Evolutionary conservation across 192 early-diverging fungal species (phyloP).

Genomic region (Coemansia sp.): DNA sequence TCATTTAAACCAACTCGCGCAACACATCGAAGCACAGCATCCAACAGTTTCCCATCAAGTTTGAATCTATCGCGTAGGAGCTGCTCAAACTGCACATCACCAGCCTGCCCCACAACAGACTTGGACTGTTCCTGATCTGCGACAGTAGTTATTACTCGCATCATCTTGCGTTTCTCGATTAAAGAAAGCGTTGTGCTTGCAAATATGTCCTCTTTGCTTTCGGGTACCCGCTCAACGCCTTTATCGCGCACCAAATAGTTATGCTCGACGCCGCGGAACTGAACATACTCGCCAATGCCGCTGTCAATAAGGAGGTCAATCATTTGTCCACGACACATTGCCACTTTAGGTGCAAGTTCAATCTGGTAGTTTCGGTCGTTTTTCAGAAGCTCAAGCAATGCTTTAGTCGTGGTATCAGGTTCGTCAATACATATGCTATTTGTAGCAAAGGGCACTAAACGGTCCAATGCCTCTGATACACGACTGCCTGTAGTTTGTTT

Average conservation of each 20-base stretch:
- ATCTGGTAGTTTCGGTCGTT: constrained; percentile 31
- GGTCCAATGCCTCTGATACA: neutral
- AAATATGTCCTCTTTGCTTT: constrained; percentile 92
- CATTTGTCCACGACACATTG: constrained; percentile 65
- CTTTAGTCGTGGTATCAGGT: neutral
- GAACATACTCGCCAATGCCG: constrained; percentile 81
- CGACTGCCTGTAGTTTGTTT: neutral
- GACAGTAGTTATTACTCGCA: constrained; percentile 79
- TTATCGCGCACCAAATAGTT: constrained; percentile 57
- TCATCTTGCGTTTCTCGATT: constrained; percentile 86
- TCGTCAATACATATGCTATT: neutral
- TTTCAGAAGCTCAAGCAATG: constrained; percentile 12
- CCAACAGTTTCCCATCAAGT: constrained; percentile 61
- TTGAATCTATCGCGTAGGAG: constrained; percentile 60
- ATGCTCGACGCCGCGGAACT: constrained; percentile 80
- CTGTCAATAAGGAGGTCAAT: constrained; percentile 74
- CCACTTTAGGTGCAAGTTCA: constrained; percentile 58
- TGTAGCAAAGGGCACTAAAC: constrained; percentile 9
- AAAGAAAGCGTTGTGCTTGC: constrained; percentile 67
- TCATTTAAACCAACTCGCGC: constrained; percentile 36
- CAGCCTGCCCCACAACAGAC: constrained; percentile 13
- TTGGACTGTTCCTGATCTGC: constrained; percentile 37
- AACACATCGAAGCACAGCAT: constrained; percentile 65
- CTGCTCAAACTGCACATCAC: constrained; percentile 21
- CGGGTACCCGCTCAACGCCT: constrained; percentile 68